Evolutionary conservation across 2,329 filamentous ascomycete genomes (phyloP), one percentile per base, ranked within the genome.

Genomic region (Aureobasidium subglaciale): DNA sequence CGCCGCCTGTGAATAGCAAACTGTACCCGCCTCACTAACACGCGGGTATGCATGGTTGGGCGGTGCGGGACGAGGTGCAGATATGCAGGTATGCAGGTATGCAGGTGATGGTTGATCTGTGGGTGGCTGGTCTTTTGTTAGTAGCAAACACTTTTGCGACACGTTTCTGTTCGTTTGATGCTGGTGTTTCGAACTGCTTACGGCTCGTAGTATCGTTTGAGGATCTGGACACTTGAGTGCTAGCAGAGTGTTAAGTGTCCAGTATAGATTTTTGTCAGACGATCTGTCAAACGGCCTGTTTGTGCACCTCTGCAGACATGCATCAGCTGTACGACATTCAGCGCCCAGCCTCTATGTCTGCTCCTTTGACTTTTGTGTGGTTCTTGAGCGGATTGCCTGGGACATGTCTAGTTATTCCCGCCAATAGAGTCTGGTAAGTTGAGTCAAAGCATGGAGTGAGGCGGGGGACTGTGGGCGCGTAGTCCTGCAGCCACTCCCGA

Each of bases 81-180:
- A 27, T 27, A 10, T 15, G 15, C 16, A 41, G n/a, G n/a, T n/a
- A 45, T 45, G 41, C 41, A 43, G 41, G 41, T 29, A 42, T 42
- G 40, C 40, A 43, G 16, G 25, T 45, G 48, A 30, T 52, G 13
- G 29, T 35, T 18, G 29, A 18, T 8, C 10, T 34, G 4, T 32
- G 20, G 37, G 18, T 53, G 49, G 25, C 37, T 34, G 49, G 37
- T 32, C 37, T 53, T 53, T 53, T 53, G 37, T 53, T 53, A 53
- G 49, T 5, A 53, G 27, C 37, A 32, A 32, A 3, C 18, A 27
- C 34, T 32, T n/a, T 42, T 25, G 22, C 20, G 18, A 38, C 22
- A 35, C 34, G 27, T 30, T 18, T 40, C 10, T 52, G 5, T 29
- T 25, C n/a, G 25, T 53, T 24, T 34, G 18, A 18, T 18, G 15